Evolutionary conservation across 2,329 filamentous ascomycete genomes (phyloP), one percentile per base, ranked within the genome.

Genomic region (Talaromyces albobiverticillius): DNA sequence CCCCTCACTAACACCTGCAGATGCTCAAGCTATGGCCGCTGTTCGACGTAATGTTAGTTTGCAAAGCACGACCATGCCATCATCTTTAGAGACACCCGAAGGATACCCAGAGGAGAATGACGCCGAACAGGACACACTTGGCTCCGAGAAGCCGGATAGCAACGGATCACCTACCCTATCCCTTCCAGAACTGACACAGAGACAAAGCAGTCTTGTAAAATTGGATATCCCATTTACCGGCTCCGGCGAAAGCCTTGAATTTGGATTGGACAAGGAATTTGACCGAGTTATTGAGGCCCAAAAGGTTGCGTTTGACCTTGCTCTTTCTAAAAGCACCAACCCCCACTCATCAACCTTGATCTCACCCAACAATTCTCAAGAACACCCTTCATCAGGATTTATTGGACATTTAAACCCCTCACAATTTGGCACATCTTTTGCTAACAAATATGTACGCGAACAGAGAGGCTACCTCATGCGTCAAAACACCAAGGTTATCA

Each of bases 381-480:
- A 60, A 58, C 58, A 53, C 53, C 60, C 48, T 51, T 34, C 29
- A 58, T 47, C 26, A 10, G 56, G 26, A 55, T 58, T 65, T 22
- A 66, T 67, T 57, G 61, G 60, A 40, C 63, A 61, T 31, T 61
- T 69, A 61, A 54, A 62, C 47, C 66, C 67, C 40, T 59, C 63
- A 13, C 66, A 63, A 56, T 64, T 62, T 59, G 46, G 63, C 62
- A 63, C 62, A 59, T 57, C 66, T 55, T 73, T 80, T 84, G 80
- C 87, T 90, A 85, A 90, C 81, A 55, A 23, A n/a, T 45, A 16
- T 55, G 8, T 41, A 18, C 4, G 22, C 63, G 78, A 79, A 84
- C 88, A 96, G 92, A 92, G 95, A 78, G 94, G 94, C 54, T 99
- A 99, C 68, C 81, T 97, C 43, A 99, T 97, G 93, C 86, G 94